Evolutionary conservation across 257 asterid genomes (phyloP).

Genomic region (Forsythia viridissima): DNA sequence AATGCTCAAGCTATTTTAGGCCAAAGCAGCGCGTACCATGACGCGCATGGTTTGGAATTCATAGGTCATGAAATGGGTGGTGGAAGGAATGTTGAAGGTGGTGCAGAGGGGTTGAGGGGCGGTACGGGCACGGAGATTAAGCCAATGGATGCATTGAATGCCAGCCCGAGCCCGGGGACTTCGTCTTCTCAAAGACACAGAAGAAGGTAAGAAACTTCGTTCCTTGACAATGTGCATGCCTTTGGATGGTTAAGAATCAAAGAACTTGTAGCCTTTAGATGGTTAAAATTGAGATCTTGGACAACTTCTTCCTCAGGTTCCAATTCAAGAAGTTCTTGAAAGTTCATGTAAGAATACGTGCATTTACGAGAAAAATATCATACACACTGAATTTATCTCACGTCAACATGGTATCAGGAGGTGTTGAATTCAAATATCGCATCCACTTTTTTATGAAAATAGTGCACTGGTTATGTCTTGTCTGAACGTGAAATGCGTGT

Average conservation of each 20-base stretch:
- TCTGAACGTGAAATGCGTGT: too few species aligned
- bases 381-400: too few species aligned
- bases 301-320: too few species aligned
- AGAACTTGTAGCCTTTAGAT: too few species aligned
- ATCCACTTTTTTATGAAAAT: too few species aligned
- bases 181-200: constrained; percentile 44
- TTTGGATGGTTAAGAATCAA: not conserved
- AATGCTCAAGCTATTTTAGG: constrained; percentile 19
- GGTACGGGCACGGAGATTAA: not conserved
- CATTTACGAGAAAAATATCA: too few species aligned
- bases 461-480: not conserved
- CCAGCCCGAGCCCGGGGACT: constrained; percentile 30
- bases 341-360: not conserved
- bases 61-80: constrained; percentile 15
- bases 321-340: not conserved
- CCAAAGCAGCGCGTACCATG: not conserved
- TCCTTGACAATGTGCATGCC: not conserved
- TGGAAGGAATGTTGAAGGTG: constrained; percentile 13
- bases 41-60: constrained; percentile 26
- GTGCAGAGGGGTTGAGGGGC: not conserved
- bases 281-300: too few species aligned
- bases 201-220: constrained; percentile 55
- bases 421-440: not conserved
- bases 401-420: not conserved
- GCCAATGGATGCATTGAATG: constrained; percentile 31